Percentiles rank a stretch among this genome's conserved stretches.
Conservation (phyloP, 1,284 basidiomycete genomes). For the Hypsizygus ulmarius region DNA sequence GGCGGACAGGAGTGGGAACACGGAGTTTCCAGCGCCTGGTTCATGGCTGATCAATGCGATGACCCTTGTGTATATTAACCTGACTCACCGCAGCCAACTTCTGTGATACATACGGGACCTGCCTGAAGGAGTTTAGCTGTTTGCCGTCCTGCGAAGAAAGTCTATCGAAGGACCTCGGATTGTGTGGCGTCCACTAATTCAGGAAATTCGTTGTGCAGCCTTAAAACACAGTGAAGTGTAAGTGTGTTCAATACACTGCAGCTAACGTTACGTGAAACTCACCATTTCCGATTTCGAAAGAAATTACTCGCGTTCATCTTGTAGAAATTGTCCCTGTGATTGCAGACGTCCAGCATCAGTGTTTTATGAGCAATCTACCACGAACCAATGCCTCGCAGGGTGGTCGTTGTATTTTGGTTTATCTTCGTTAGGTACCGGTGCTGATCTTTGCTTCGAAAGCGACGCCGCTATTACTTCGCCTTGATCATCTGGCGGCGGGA, state of each 20-base stretch:
- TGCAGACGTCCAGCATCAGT: not conserved
- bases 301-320: slow-evolving; percentile 81
- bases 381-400: slow-evolving; percentile 70
- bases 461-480: slow-evolving; percentile 64
- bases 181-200: slow-evolving; percentile 74
- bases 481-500: slow-evolving; percentile 80
- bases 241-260: slow-evolving; percentile 2
- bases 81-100: slow-evolving; percentile 78
- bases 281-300: slow-evolving; percentile 92
- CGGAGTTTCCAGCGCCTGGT: slow-evolving; percentile 85
- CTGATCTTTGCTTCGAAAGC: slow-evolving; percentile 61
- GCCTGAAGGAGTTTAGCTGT: slow-evolving; percentile 47
- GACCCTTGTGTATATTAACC: not conserved
- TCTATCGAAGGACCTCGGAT: slow-evolving; percentile 50
- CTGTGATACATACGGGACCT: slow-evolving; percentile 72
- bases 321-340: slow-evolving; percentile 88
- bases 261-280: slow-evolving; percentile 2
- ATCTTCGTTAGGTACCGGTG: slow-evolving; percentile 68
- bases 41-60: not conserved
- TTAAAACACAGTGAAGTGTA: slow-evolving; percentile 25
- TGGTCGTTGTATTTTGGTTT: slow-evolving; percentile 71
- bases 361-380: not conserved
- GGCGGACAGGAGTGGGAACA: slow-evolving; percentile 82
- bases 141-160: slow-evolving; percentile 1
- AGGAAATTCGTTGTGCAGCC: slow-evolving; percentile 91